Percentiles rank a stretch among this genome's conserved stretches.
phyloP scores from a whole-genome alignment of 139 green algal genomes.

The Spirogloea muscicola region DNA sequence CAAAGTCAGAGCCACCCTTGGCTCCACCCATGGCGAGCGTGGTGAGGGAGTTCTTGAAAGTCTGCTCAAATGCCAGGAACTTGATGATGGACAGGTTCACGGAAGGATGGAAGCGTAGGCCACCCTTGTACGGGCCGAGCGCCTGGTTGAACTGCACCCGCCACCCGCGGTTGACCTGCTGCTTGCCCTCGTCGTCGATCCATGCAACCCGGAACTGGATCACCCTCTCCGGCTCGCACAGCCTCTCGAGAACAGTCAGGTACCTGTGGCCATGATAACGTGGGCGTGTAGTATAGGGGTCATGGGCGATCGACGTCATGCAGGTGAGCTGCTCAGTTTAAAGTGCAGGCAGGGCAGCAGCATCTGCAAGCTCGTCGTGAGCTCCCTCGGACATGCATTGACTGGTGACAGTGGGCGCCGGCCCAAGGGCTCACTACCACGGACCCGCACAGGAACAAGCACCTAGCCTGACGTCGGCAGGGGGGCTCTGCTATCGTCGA shows the following conservation, averaged over 20 bases:
- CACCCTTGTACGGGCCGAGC: constrained; percentile 82
- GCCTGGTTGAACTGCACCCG: constrained; percentile 73
- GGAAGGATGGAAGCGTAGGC: constrained; percentile 72
- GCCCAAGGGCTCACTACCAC: too few species aligned
- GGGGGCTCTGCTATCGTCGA: too few species aligned
- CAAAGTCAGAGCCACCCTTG: constrained; percentile 77
- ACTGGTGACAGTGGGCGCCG: too few species aligned
- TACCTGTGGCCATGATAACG: too few species aligned
- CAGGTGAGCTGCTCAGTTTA: too few species aligned
- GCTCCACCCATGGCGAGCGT: constrained; percentile 69
- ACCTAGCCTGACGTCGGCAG: too few species aligned
- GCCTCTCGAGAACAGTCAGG: constrained; percentile 52
- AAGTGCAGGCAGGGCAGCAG: too few species aligned
- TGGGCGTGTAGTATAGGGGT: too few species aligned
- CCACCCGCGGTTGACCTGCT: constrained; percentile 68
- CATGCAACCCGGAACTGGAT: constrained; percentile 71
- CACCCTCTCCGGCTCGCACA: constrained; percentile 59
- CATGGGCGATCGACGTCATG: too few species aligned
- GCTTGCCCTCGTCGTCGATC: constrained; percentile 57
- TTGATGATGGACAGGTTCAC: constrained; percentile 79
- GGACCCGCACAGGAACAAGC: too few species aligned
- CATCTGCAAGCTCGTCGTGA: too few species aligned
- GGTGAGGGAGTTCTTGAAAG: constrained; percentile 81
- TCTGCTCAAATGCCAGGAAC: constrained; percentile 70
- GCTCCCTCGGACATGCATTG: too few species aligned